Base-by-base conservation (phyloP, 768 basidiomycete genomes). In the Hygrophorus pudorinus region DNA sequence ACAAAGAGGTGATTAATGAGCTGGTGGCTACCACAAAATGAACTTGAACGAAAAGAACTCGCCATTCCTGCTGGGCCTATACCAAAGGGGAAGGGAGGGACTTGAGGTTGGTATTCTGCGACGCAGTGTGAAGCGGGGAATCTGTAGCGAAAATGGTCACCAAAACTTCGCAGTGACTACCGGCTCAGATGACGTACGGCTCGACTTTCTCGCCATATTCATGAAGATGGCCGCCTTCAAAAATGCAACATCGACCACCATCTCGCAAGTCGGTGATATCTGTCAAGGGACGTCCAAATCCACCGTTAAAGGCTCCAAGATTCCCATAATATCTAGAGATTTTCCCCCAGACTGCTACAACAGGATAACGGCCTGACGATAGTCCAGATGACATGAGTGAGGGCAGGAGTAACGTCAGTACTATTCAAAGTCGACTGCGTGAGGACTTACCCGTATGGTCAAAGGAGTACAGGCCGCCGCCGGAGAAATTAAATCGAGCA, bases 241-340 rank as follows among this genome's bases (percentile, higher is more conserved):
- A 44, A 16, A 44, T 44, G 16, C 21, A 24, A 38, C 43, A 44
- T 12, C 43, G 43, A 38, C 43, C 43, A 37, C 43, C 43, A 44
- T 44, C 43, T 13, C 33, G 20, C 21, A 44, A 37, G 28, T 44
- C 43, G 4, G 28, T 30, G 33, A 44, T 33, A 37, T 44, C 43
- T 12, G 43, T 44, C 34, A 44, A 29, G 5, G 43, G 43, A n/a
- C 43, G 43, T 38, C 43, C 43, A 35, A 44, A 44, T 27, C 43
- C 43, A 30, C 43, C 43, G 16, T 37, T 21, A 11, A 18, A 37
- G 17, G 20, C 33, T 21, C 18, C 43, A 12, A 44, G 28, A 9
- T 24, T 9, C 27, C 3, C 1, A 24, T 44, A 38, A 31, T 8
- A 44, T 28, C 27, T n/a, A 12, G 16, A 14, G 10, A 44, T 44